phyloP scores from a whole-genome alignment of 345 rosid genomes.

The Syzygium grande region DNA sequence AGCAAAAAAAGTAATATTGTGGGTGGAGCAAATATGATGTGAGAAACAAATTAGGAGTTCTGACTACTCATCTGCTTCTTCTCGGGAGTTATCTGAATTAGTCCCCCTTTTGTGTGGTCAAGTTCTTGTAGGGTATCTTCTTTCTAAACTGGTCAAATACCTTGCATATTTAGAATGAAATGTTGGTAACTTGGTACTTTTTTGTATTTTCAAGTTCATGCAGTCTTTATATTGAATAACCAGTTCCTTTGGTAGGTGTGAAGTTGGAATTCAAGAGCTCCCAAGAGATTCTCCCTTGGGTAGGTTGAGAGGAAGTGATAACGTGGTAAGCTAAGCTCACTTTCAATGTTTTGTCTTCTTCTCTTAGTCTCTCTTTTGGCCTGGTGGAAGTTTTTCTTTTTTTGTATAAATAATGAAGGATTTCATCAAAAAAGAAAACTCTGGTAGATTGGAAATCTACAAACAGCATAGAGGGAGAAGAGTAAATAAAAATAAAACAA shows the following conservation, averaged over 20 bases:
- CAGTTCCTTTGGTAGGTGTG: conserved; percentile 38
- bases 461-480: background rate
- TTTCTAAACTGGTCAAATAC: background rate
- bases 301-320: conserved; percentile 90
- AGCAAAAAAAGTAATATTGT: background rate
- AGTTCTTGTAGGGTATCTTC: background rate
- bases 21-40: background rate
- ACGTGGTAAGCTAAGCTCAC: conserved; percentile 61
- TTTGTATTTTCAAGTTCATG: background rate
- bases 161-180: background rate
- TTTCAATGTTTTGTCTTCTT: background rate
- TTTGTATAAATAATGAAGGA: background rate
- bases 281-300: conserved; percentile 74
- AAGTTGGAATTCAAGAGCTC: conserved; percentile 90
- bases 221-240: background rate
- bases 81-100: background rate
- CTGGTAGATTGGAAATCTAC: background rate
- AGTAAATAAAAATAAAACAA: background rate
- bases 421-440: background rate
- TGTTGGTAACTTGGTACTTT: background rate
- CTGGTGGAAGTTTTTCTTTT: background rate
- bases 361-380: background rate
- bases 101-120: background rate
- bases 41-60: background rate
- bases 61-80: background rate